Evolutionary conservation across 495 filamentous ascomycete genomes (phyloP).

Genomic region (Lichina pygmaea): DNA sequence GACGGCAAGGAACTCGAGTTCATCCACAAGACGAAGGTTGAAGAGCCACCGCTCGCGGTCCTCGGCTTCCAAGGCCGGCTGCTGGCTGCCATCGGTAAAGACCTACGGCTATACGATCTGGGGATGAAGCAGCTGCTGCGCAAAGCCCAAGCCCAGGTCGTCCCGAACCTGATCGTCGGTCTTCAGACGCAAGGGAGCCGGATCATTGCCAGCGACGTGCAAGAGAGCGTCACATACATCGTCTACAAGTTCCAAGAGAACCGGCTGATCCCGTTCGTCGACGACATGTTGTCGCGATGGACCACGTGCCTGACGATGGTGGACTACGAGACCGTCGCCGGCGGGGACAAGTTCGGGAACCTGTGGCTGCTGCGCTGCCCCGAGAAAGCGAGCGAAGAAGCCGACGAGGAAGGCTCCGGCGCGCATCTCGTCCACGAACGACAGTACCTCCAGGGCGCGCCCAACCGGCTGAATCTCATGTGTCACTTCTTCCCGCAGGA

Average conservation of each 20-base stretch:
- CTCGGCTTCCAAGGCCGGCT: constrained; percentile 80
- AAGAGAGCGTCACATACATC: constrained; percentile 70
- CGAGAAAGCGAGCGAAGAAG: constrained; percentile 57
- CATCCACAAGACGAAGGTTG: constrained; percentile 82
- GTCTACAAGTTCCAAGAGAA: constrained; percentile 89
- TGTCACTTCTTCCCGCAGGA: constrained; percentile 77
- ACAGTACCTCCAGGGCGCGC: constrained; percentile 66
- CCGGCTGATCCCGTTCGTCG: constrained; percentile 68
- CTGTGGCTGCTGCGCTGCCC: constrained; percentile 80
- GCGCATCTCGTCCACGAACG: constrained; percentile 72
- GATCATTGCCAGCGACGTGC: constrained; percentile 75
- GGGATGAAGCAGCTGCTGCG: constrained; percentile 75
- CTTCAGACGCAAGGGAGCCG: constrained; percentile 79
- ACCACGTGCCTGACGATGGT: constrained; percentile 76
- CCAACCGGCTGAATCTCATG: constrained; percentile 61
- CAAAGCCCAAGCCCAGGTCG: constrained; percentile 62
- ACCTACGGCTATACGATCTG: constrained; percentile 68
- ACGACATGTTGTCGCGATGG: constrained; percentile 73
- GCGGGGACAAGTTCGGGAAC: constrained; percentile 95
- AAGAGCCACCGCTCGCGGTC: constrained; percentile 69
- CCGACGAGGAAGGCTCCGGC: constrained; percentile 78
- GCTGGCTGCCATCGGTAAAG: constrained; percentile 55
- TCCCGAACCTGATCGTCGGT: constrained; percentile 57
- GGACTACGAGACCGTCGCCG: constrained; percentile 87
- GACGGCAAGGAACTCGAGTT: constrained; percentile 72